Evolutionary conservation across 768 basidiomycete species (phyloP), one percentile per base, ranked within the genome.

Genomic region (Cystofilobasidium macerans): DNA sequence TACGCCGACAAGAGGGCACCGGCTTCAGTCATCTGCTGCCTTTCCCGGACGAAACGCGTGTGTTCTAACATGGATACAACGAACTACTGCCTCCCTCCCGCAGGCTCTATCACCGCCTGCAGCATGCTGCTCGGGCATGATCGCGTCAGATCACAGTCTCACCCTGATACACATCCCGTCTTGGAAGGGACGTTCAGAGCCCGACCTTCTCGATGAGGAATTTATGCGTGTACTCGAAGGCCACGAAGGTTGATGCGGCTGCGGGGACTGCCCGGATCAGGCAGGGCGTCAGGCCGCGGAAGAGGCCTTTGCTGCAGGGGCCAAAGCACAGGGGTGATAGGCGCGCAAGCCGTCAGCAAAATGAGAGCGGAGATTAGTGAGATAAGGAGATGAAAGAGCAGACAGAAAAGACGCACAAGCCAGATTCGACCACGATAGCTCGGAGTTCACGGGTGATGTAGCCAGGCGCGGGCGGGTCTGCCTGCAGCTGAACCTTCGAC

Each of bases 401-500:
- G 32, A n/a, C 59, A 32, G 24, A 16, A n/a, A 18, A 24, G 11
- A 80, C 88, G 77, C 72, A 88, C 87, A 80, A 69, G 73, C 90
- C 89, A 28, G 84, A 82, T 76, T 89, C 88, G 11, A 78, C 75
- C 0, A 92, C 75, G 32, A 94, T 81, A 0, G 79, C 75, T 62
- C 77, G 80, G n/a, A 91, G 69, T 72, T 94, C 91, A 38, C 78
- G 76, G 0, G 79, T 78, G 54, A 97, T 89, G 71, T 95, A 95
- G 62, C 75, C 89, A 83, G 42, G 77, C 78, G 12, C 66, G 1
- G 90, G 89, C 0, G 93, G 90, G 2, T 79, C 82, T 0, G 80
- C 72, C 0, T 88, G 83, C 9, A 93, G 81, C 72, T 97, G 93
- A 13, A 95, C 80, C 40, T 90, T 84, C 5, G 89, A 92, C 78